phyloP scores from a whole-genome alignment of 2,329 filamentous ascomycete genomes.

The Fusarium nygamai region DNA sequence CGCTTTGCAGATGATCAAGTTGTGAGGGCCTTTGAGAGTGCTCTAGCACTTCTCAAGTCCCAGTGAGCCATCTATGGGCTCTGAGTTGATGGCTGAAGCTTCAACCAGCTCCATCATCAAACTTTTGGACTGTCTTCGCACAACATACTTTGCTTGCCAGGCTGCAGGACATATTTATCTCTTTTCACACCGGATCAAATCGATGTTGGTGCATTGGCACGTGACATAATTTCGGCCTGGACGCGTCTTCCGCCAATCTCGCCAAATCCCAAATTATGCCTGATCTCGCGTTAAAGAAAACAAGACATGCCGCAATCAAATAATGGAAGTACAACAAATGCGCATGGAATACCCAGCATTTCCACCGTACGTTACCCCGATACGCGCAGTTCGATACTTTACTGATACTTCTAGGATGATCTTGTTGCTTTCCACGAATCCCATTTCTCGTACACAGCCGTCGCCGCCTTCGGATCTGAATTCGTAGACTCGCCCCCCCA shows the following conservation, averaged over 20 bases:
- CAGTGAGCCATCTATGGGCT: constrained; percentile 36
- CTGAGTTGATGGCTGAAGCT: background rate
- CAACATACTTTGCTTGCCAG: background rate
- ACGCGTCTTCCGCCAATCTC: constrained; percentile 29
- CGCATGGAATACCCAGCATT: constrained; percentile 38
- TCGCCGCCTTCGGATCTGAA: constrained; percentile 57
- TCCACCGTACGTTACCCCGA: constrained; percentile 36
- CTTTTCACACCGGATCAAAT: background rate
- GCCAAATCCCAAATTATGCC: constrained; percentile 11
- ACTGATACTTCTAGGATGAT: constrained; percentile 62
- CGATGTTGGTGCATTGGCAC: constrained; percentile 27
- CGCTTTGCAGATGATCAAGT: constrained; percentile 58
- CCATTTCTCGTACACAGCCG: constrained; percentile 65
- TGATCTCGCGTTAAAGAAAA: constrained; percentile 5
- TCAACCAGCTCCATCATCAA: background rate
- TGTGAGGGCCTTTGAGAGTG: constrained; percentile 70
- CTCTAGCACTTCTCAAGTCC: constrained; percentile 62
- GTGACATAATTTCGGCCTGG: constrained; percentile 32
- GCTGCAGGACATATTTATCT: background rate
- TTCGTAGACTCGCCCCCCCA: constrained; percentile 53
- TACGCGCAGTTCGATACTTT: background rate
- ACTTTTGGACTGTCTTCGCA: background rate
- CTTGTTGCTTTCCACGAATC: constrained; percentile 65
- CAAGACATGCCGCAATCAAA: constrained; percentile 37
- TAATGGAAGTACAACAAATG: constrained; percentile 14